phyloP scores from a whole-genome alignment of 257 asterid genomes.

The Voacanga thouarsii region DNA sequence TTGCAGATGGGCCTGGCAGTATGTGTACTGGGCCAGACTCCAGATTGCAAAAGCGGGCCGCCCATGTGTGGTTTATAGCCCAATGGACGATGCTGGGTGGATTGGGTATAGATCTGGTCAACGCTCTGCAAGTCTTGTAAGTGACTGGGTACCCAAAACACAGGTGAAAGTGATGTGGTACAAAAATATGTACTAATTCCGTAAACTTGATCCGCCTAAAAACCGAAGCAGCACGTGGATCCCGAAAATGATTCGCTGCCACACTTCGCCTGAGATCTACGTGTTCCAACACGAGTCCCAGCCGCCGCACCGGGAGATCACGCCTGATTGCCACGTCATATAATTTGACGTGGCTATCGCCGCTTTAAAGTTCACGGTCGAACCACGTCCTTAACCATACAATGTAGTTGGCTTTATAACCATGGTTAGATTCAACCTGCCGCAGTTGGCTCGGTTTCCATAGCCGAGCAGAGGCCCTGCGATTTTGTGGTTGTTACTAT shows the following conservation, averaged over 20 bases:
- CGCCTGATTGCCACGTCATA: slow-evolving; percentile 35
- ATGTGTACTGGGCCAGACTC: neutral
- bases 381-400: neutral
- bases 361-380: slow-evolving; percentile 7
- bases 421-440: neutral
- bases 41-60: neutral
- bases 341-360: slow-evolving; percentile 31
- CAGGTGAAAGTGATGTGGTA: no score
- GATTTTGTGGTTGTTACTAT: neutral
- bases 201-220: no score
- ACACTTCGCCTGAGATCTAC: slow-evolving; percentile 14
- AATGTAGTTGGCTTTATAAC: neutral
- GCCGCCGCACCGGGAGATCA: slow-evolving; percentile 31
- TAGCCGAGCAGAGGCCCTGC: neutral
- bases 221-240: neutral
- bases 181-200: no score
- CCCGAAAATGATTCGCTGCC: slow-evolving; percentile 20
- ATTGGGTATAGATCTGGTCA: neutral
- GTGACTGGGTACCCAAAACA: neutral
- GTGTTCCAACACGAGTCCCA: slow-evolving; percentile 32
- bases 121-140: neutral
- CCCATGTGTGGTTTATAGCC: neutral
- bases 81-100: neutral
- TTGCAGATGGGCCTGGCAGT: neutral
- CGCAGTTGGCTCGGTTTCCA: no score